Evolutionary conservation across 2,329 filamentous ascomycete genomes (phyloP), one percentile per base, ranked within the genome.

Genomic region (Immersiporthe knoxdaviesiana): DNA sequence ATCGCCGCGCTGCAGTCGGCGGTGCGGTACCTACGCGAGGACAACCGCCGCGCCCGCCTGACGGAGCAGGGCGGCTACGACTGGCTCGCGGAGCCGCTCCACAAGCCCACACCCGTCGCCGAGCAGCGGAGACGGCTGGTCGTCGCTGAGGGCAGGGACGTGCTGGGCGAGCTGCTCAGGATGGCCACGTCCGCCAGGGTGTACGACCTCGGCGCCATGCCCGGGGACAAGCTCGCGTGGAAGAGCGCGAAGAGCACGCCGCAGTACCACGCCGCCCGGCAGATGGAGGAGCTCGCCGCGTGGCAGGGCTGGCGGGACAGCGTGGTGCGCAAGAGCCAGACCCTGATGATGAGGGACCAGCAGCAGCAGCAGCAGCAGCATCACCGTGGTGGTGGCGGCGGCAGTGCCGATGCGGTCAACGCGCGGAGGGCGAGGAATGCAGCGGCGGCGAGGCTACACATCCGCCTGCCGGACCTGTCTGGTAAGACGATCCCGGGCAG

Each of bases 21-120:
- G 1, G 87, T 92, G 60, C 85, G 89, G 14, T 91, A 89, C 77
- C 82, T 93, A 39, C 84, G 90, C 35, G 87, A 91, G 72, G 90
- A 92, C 74, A 92, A 88, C 78, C 83, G 84, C 56, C 86, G 88
- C 3, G 87, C 89, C 0, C 84, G 90, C 24, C 78, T 87, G 63
- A 82, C 80, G 21, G 87, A 90, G 75, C 84, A 88, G 75, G 78
- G 82, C 54, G 80, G 79, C 68, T 79, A 87, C 75, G 86, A 87
- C 70, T 93, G 91, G 90, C 81, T 91, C 3, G 82, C 87, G 3
- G 85, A 89, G 77, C 90, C 90, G 21, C 82, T 93, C 37, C 81
- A 77, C 73, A 82, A 82, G 73, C 76, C 82, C 27, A 68, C 72
- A n/a, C 78, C 73, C n/a, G 76, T 82, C 5, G 79, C 83, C 11